These are phyloP conservation scores for Oxyria digyna DNA, from an alignment of 148 eudicot genomes.

Conservation along the genomic window DNA sequence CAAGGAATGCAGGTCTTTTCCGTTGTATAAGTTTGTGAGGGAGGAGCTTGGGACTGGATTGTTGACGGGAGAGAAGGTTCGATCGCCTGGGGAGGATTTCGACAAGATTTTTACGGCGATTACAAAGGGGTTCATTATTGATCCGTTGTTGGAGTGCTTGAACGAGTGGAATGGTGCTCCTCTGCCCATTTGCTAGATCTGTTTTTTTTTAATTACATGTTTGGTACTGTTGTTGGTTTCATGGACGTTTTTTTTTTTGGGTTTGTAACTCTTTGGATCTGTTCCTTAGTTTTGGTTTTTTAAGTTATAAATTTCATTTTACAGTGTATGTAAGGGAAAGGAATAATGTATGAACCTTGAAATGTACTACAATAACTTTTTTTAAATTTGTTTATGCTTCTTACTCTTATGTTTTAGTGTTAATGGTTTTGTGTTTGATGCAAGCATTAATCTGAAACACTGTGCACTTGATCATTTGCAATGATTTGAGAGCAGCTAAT, in stretches of 20 bases:
- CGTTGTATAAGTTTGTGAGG: constrained; percentile 21
- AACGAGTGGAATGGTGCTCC: constrained; percentile 23
- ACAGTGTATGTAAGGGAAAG: constrained; percentile 1
- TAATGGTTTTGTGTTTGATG: too few relatives aligned
- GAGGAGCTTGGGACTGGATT: constrained; percentile 12
- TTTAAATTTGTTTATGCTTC: not conserved
- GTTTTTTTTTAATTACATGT: not conserved
- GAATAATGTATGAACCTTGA: not conserved
- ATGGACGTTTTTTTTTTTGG: not conserved
- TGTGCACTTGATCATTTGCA: too few relatives aligned
- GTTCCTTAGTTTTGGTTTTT: not conserved
- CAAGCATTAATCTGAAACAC: too few relatives aligned
- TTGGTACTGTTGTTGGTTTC: not conserved
- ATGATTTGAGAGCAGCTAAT: too few relatives aligned
- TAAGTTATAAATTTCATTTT: not conserved
- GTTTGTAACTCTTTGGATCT: not conserved
- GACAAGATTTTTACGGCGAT: constrained; percentile 20
- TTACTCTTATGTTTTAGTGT: not conserved
- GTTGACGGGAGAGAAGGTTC: constrained; percentile 15
- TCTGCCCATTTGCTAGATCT: constrained; percentile 15
- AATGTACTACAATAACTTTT: not conserved
- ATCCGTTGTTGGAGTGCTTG: constrained; percentile 18
- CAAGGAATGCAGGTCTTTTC: constrained; percentile 12
- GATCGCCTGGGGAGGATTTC: constrained; percentile 23
- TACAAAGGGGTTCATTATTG: constrained; percentile 14